These are phyloP conservation scores for Neofusicoccum laricinum DNA, from an alignment of 2,329 filamentous ascomycete genomes.

Conservation along the genomic window DNA sequence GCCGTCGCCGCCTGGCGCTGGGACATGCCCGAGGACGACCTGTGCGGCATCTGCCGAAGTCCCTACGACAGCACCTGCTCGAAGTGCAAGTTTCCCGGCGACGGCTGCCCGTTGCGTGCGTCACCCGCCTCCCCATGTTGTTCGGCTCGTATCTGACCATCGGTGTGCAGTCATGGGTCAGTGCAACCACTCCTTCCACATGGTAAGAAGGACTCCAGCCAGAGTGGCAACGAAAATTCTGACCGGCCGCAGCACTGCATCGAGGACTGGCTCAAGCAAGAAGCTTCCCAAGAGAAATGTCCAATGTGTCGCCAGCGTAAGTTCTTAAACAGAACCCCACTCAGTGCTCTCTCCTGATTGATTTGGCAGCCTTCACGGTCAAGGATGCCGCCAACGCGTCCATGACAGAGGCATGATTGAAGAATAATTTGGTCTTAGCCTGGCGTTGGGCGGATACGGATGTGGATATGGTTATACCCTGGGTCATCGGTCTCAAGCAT, in stretches of 20 bases:
- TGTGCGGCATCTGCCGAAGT: slow-evolving; percentile 97
- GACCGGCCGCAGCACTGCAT: slow-evolving; percentile 74
- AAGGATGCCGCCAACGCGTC: slow-evolving; percentile 27
- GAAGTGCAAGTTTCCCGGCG: slow-evolving; percentile 95
- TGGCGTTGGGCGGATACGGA: slow-evolving; percentile 2
- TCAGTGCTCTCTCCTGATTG: slow-evolving; percentile 18
- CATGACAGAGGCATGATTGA: slow-evolving; percentile 11
- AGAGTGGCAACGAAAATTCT: not conserved
- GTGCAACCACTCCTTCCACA: slow-evolving; percentile 97
- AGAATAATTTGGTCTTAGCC: not conserved
- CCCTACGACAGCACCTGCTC: slow-evolving; percentile 98
- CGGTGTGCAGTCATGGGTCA: slow-evolving; percentile 76
- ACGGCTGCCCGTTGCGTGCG: slow-evolving; percentile 88
- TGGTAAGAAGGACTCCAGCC: slow-evolving; percentile 55
- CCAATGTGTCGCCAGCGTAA: slow-evolving; percentile 96
- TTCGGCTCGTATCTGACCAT: not conserved
- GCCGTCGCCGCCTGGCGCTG: slow-evolving; percentile 95
- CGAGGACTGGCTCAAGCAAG: slow-evolving; percentile 91
- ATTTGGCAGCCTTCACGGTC: slow-evolving; percentile 34
- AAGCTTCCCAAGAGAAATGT: slow-evolving; percentile 87
- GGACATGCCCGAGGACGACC: slow-evolving; percentile 96
- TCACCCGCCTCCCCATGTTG: slow-evolving; percentile 21
- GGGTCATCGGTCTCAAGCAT: not conserved
- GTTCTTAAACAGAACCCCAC: slow-evolving; percentile 22
- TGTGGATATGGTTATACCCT: slow-evolving; percentile 5